Evolutionary conservation across 768 basidiomycete genomes (phyloP).

Genomic region (Galerina sulciceps): DNA sequence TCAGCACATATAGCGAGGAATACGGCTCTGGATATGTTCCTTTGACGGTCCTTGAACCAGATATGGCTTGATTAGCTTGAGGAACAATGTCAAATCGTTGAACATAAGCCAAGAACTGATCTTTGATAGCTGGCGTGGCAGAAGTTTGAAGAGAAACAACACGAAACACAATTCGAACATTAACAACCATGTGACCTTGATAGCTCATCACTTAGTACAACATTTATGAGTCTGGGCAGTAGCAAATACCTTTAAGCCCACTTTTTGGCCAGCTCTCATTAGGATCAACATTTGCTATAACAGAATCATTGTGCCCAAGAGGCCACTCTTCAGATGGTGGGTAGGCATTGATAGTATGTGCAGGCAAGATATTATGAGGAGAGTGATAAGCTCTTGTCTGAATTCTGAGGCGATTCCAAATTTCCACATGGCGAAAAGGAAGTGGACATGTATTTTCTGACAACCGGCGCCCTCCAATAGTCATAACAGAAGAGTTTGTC

Average conservation of each 20-base stretch:
- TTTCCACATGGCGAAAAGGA: conserved; percentile 25
- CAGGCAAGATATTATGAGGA: conserved; percentile 19
- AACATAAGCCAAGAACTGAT: conserved; percentile 28
- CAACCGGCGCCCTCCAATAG: conserved; percentile 15
- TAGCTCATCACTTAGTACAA: background rate
- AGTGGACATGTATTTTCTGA: conserved; percentile 3
- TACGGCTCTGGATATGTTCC: conserved; percentile 22
- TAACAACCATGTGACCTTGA: conserved; percentile 19
- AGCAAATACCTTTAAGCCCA: conserved; percentile 21
- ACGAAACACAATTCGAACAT: conserved; percentile 12
- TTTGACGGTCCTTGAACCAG: background rate
- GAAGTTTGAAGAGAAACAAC: background rate
- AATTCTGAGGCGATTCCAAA: conserved; percentile 29
- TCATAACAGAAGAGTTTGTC: background rate
- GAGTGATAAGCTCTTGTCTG: conserved; percentile 28
- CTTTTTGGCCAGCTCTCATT: conserved; percentile 18
- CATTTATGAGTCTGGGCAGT: background rate
- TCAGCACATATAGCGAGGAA: conserved; percentile 27
- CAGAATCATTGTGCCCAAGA: conserved; percentile 22
- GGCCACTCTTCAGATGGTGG: conserved; percentile 24
- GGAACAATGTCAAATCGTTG: conserved; percentile 27
- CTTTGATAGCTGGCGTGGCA: background rate
- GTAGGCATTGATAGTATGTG: conserved; percentile 23
- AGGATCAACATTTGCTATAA: conserved; percentile 19
- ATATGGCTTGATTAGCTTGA: conserved; percentile 3